Base-by-base conservation (phyloP, 345 rosid species). In the Salix suchowensis region DNA sequence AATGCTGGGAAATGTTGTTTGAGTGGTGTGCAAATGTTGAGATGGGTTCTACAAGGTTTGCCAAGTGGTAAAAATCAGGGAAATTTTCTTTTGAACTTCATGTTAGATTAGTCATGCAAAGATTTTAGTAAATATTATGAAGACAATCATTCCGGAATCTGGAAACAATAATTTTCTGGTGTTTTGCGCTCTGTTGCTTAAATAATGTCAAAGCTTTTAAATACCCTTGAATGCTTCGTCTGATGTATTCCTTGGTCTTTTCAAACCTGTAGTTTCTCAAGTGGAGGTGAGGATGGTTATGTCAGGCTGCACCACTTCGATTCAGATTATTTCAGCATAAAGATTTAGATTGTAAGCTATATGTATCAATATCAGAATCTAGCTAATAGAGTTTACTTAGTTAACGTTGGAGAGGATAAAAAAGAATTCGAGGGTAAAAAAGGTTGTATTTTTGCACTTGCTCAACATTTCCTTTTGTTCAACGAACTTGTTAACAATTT, bases 221-320 rank as follows among this genome's bases (percentile, higher is more conserved):
- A 28, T 68, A 23, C 44, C 18, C 18, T 58, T 65, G 30, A 30
- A 18, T 71, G 26, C 32, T 23, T 34, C 30, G 40, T 36, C 36
- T 36, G 44, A 72, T 42, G 68, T 40, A 42, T 40, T 14, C 68
- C 2, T 21, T 34, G 26, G 62, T 10, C 62, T 73, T 26, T 28
- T 8, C 26, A 9, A 54, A 65, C 39, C 61, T 79, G 36, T 74
- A 96, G 99, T 83, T 96, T 96, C 86, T 87, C 99, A 1, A 93
- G 97, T 75, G 99, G 98, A 74, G 99, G 98, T 32, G 99, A 96
- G 86, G 98, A 96, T 52, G 97, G 99, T 11, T 96, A 91, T 54
- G 99, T 96, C 44, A 88, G 99, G 78, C 78, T 96, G 76, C 99
- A 96, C 88, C 99, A 96, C 81, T 93, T 93, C 34, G 99, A 96